Base-by-base conservation (phyloP, 257 asterid species). In the Fraxinus excelsior region DNA sequence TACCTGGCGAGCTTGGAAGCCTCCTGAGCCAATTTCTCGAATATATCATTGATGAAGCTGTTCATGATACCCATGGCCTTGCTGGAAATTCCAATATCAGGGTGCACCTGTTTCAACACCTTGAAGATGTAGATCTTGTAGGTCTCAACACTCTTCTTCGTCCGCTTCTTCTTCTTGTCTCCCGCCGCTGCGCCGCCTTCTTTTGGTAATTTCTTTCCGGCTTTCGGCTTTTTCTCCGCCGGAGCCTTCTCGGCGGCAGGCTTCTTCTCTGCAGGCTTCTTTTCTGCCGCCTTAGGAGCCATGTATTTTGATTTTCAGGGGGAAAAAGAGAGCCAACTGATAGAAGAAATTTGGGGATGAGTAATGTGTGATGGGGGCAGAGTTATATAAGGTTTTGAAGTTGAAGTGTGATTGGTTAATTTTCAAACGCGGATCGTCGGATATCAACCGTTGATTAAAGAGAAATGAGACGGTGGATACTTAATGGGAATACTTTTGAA, bases 351-450 rank as follows among this genome's bases (percentile, higher is more conserved):
- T 14, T 46, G 21, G 58, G 21, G 32, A 23, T 74, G 84, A 37
- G 31, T 26, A 0, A 10, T 7, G 1, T 0, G 8, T 0, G 0
- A 2, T 8, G 5, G 23, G 34, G 23, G 34, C 71, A 60, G 77
- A 74, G n/a, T 42, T 78, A 78, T 86, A 84, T 78, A 80, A 67
- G 74, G 18, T 3, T 46, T 18, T 16, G 13, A 38, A 67, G 28
- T 31, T 58, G 62, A 56, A 78, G 77, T 58, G 31, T 29, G 49
- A 62, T 13, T 56, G 23, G 34, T 31, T n/a, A 0, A 51, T 1
- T 74, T 69, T 16, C 1, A 19, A 25, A 1, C 12, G 0, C 3
- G 7, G 35, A 71, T 69, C 31, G 10, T 5, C 14, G 7, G 7
- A 13, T 18, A 25, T 19, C 1, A 0, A 13, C 73, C 78, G 84